These are phyloP conservation scores for Fusarium floridanum DNA, from an alignment of 2,329 filamentous ascomycete genomes.

Conservation along the genomic window DNA sequence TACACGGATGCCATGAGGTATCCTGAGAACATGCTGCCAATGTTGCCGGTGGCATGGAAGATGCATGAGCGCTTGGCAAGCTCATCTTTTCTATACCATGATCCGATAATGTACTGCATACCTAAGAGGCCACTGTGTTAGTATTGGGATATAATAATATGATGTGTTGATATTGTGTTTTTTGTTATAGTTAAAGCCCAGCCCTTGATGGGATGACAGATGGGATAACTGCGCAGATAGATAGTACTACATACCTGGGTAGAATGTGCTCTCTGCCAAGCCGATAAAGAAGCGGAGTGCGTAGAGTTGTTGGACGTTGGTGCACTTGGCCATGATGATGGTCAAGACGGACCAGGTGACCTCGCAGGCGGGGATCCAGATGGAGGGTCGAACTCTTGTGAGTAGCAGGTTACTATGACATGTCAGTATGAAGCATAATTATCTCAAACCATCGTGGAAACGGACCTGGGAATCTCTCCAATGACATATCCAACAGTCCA, in stretches of 20 bases:
- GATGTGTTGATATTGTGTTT: too few species aligned
- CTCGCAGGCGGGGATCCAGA: conserved; percentile 58
- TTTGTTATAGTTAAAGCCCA: not conserved
- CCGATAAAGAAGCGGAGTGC: conserved; percentile 60
- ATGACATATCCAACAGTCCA: conserved; percentile 73
- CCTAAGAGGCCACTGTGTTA: conserved; percentile 40
- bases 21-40: conserved; percentile 47
- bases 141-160: not conserved
- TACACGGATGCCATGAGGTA: conserved; percentile 59
- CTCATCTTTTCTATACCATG: conserved; percentile 59
- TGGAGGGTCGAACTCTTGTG: conserved; percentile 54
- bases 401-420: conserved; percentile 54
- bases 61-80: conserved; percentile 58
- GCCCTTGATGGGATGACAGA: not conserved
- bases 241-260: conserved; percentile 53
- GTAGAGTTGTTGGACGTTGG: conserved; percentile 54
- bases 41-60: conserved; percentile 52
- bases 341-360: conserved; percentile 47
- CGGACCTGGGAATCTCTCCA: conserved; percentile 56
- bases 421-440: too few species aligned
- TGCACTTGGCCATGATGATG: conserved; percentile 55
- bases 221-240: not conserved
- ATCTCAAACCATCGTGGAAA: too few species aligned
- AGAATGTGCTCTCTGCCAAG: conserved; percentile 54
- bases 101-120: conserved; percentile 56